Percentiles rank a stretch among this genome's conserved stretches.
These are phyloP conservation scores for Acanthamoeba healyi DNA, from an alignment of 208 protist species.

Conservation along the genomic window DNA sequence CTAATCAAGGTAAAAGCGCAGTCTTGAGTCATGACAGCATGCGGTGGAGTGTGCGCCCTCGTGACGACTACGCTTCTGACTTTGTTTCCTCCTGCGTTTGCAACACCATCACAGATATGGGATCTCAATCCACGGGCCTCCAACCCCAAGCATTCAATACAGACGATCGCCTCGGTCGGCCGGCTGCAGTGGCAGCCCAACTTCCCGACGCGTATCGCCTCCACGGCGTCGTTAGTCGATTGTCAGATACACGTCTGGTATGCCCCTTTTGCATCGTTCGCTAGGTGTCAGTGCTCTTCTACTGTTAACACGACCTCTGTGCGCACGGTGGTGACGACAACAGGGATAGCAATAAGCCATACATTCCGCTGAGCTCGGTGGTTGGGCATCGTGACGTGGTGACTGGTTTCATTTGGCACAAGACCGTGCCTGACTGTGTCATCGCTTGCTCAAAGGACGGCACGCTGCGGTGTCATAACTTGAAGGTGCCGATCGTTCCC, in stretches of 20 bases:
- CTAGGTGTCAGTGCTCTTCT: neutral
- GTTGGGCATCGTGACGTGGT: constrained; percentile 82
- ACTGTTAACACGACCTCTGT: neutral
- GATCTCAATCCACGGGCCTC: constrained; percentile 68
- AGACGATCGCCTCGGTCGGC: constrained; percentile 82
- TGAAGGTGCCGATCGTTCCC: constrained; percentile 50
- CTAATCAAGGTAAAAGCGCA: constrained; percentile 87
- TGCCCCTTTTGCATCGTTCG: neutral
- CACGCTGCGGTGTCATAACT: constrained; percentile 20
- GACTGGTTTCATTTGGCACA: constrained; percentile 79
- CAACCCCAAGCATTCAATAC: constrained; percentile 74
- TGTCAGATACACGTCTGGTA: constrained; percentile 84
- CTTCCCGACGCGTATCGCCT: constrained; percentile 82
- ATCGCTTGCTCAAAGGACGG: constrained; percentile 82
- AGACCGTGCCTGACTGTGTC: neutral
- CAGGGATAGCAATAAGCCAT: constrained; percentile 77
- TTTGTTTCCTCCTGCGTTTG: neutral
- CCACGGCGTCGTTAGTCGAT: constrained; percentile 81
- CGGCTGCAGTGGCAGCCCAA: constrained; percentile 83
- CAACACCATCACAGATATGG: constrained; percentile 31
- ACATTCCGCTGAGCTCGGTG: constrained; percentile 81
- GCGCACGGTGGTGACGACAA: neutral
- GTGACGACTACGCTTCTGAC: too few relatives aligned
- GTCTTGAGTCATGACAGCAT: too few relatives aligned
- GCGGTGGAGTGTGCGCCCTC: too few relatives aligned